Base-by-base conservation (phyloP, 2,329 filamentous ascomycete genomes). In the Aspergillus ochraceus region DNA sequence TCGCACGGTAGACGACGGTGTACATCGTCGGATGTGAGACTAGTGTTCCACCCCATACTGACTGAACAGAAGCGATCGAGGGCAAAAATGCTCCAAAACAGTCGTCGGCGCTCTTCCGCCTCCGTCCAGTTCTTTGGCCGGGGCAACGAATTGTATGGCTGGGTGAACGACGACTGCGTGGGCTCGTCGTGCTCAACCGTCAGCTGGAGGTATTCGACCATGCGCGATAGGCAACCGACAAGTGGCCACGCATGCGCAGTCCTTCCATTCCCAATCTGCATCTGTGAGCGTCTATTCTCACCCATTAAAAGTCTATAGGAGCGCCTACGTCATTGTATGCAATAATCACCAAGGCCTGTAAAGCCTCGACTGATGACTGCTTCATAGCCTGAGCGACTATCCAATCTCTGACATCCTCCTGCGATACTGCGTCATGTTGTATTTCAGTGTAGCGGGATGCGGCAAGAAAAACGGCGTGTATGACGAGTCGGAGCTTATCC, bases 51-150 rank as follows among this genome's bases (percentile, higher is more conserved):
- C 24, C 67, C 77, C 4, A 76, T 79, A 12, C 71, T 71, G 14
- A 79, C 75, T 22, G 60, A 67, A 50, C 66, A 69, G 52, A 70
- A 80, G 6, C 77, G 67, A 42, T 80, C 77, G 59, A 68, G 68
- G 67, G 64, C 71, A 75, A 70, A 81, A 3, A 78, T 70, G 12
- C 72, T 77, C 76, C 77, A 79, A 56, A 79, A 80, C 2, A 80
- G 72, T 0, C 77, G 65, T 2, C 78, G 67, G 6, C 77, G 63
- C 58, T 78, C 76, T 60, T 79, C 78, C 1, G 68, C 66, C 46
- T 76, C 76, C 1, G 66, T 70, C 76, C 76, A 77, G 60, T 61
- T 66, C 22, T 68, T 62, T 1, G 77, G 47, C 26, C 67, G 57
- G 19, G 69, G 65, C 0, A 79, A 57, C 53, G 67, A 65, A 12